Base-by-base conservation (phyloP, 2,329 filamentous ascomycete species). In the Ophiostoma triangulosporum region DNA sequence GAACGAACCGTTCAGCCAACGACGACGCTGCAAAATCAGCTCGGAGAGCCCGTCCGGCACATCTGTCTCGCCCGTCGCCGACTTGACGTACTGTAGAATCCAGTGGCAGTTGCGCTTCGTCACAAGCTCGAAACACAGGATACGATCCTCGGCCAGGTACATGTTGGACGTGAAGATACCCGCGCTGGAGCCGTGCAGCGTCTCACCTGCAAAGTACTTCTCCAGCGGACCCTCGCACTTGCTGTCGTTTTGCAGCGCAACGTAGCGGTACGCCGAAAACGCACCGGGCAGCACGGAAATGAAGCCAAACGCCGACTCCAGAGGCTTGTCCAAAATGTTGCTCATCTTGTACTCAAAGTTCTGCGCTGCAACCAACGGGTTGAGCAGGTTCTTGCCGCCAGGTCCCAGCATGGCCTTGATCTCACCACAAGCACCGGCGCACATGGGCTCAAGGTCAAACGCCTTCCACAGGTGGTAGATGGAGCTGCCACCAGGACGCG, bases 291-390 rank as follows among this genome's bases (percentile, higher is more conserved):
- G 75, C 63, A 98, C 93, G 45, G 88, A 88, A 65, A 98, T 97
- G 71, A 97, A 98, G 48, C 93, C 93, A 67, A 98, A 98, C 0
- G 91, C 88, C 4, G 91, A 97, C 66, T 98, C 93, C 38, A 98
- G 73, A 2, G 93, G 93, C 71, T 98, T 98, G 68, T 98, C 93
- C 45, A 98, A 77, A 64, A 98, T 98, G 64, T 98, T 98, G 68
- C 88, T 95, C 86, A 98, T 95, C 77, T 98, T 98, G 77, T 98
- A 98, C 72, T 98, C 93, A 62, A 98, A 98, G 65, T 98, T 98
- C 64, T 98, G 93, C 1, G 90, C 90, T 2, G 93, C 93, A 22
- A 98, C 87, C 4, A 98, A 77, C n/a, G 93, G 93, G 63, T 98
- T 98, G 46, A 98, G 73, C 15, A 98, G 75, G 58, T 91, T 88